A percentile compares a stretch with the other conserved stretches of the same genome.
Conservation (phyloP, 2,329 filamentous ascomycete species). For the Ampelomyces quisqualis region DNA sequence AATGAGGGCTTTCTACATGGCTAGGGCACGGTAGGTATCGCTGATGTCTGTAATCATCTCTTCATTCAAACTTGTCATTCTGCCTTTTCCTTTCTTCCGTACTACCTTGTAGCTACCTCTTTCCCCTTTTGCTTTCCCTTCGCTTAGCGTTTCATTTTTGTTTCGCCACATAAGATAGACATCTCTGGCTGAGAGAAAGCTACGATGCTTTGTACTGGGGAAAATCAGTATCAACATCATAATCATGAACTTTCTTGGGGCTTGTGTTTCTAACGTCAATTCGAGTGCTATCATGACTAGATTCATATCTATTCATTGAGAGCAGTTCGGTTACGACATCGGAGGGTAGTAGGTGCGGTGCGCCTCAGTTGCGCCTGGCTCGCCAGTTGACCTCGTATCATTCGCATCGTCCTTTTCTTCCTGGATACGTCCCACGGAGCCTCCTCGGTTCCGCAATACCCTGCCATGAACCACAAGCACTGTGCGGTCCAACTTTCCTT, state of each 20-base stretch:
- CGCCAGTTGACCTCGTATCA: neutral
- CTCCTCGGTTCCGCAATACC: neutral
- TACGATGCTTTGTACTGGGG: too few species aligned
- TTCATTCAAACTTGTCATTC: neutral
- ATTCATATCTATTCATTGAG: too few species aligned
- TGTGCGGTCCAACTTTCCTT: too few species aligned
- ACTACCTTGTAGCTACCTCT: neutral
- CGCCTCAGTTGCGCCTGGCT: too few species aligned
- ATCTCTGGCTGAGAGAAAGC: neutral
- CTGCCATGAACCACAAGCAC: too few species aligned
- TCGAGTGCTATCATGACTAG: too few species aligned
- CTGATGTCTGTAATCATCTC: neutral
- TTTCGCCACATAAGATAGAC: neutral
- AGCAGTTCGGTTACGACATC: too few species aligned
- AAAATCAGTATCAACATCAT: too few species aligned
- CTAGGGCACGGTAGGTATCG: neutral
- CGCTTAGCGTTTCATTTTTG: slow-evolving; percentile 1
- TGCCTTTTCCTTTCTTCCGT: neutral
- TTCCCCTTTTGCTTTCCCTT: neutral
- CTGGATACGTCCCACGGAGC: neutral
- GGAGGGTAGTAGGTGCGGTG: too few species aligned
- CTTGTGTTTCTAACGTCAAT: too few species aligned
- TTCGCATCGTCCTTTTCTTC: neutral
- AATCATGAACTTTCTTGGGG: too few species aligned
- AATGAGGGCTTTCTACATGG: neutral